Evolutionary conservation across 2,329 filamentous ascomycete species (phyloP).

Genomic region (Colletotrichum horii): DNA sequence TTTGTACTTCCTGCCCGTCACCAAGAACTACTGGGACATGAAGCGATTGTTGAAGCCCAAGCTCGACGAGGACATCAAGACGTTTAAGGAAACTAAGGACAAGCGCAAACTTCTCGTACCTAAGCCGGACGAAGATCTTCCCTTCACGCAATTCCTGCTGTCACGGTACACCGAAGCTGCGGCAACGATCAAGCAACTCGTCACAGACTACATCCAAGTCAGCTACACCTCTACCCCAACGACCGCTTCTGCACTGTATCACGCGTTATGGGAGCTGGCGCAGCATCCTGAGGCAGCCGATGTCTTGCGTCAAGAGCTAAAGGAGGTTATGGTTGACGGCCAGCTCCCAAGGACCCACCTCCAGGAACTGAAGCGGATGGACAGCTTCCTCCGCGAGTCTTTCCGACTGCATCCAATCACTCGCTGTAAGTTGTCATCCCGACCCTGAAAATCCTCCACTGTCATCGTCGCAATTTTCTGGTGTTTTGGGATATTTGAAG

Average conservation of each 20-base stretch:
- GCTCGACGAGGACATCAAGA: neutral
- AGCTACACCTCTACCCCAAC: neutral
- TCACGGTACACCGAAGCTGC: neutral
- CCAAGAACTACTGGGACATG: neutral
- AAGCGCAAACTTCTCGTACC: neutral
- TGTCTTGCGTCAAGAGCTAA: neutral
- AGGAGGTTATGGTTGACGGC: neutral
- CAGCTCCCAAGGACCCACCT: neutral
- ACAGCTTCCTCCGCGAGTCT: neutral
- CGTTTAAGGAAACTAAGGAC: neutral
- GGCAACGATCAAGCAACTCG: neutral
- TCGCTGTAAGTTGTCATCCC: neutral
- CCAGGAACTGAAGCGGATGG: neutral
- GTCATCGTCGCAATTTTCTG: rapidly evolving
- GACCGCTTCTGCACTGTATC: neutral
- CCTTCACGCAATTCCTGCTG: neutral
- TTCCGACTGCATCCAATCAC: neutral
- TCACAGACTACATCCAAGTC: neutral
- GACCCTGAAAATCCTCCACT: neutral
- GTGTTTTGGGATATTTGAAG: neutral
- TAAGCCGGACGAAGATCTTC: neutral
- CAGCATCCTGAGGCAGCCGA: neutral
- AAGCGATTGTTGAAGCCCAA: neutral
- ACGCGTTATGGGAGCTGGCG: neutral
- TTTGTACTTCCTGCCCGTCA: neutral